Evolutionary conservation across 345 rosid species (phyloP), one percentile per base, ranked within the genome.

Genomic region (Syzygium grande): DNA sequence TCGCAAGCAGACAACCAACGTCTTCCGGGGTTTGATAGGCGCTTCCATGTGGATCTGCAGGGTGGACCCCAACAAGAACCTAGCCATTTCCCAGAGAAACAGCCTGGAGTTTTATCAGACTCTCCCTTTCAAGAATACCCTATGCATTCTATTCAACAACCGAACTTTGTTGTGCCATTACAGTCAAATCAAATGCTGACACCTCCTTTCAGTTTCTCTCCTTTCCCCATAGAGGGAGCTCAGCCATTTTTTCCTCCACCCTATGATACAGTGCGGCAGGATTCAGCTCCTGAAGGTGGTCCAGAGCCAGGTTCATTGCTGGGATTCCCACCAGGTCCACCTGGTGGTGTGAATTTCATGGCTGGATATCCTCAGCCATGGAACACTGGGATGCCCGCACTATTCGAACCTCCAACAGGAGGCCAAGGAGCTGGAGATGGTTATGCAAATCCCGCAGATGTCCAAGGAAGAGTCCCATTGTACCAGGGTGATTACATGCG

Each of bases 281-380:
- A 92, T 89, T 84, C 94, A 85, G 89, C 91, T 79, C 85, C 92
- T 83, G 98, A 96, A 87, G 91, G 84, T 87, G 98, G 95, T 85
- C 89, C 92, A 13, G 98, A 95, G 84, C 99, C 94, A 88, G 96
- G 96, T 21, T 95, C 98, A 23, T 88, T 95, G 87, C 87, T 94
- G 87, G 97, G 98, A 85, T 95, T 93, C 89, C 96, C 94, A 61
- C 94, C 96, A 84, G 89, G 95, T 43, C 93, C 95, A 73, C 80
- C 92, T 52, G 92, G 91, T 86, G 92, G 92, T 77, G 52, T 89
- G 84, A 95, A 93, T 87, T 95, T 92, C 89, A 90, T 92, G 55
- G 89, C 91, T 54, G 86, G 90, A 68, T 96, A 92, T 92, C 94
- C 97, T 88, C 96, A 91, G 87, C 91, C 95, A 10, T 96, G 99